These are phyloP conservation scores for Begonia loranthoides DNA, from an alignment of 306 rosid genomes.

Conservation along the genomic window DNA sequence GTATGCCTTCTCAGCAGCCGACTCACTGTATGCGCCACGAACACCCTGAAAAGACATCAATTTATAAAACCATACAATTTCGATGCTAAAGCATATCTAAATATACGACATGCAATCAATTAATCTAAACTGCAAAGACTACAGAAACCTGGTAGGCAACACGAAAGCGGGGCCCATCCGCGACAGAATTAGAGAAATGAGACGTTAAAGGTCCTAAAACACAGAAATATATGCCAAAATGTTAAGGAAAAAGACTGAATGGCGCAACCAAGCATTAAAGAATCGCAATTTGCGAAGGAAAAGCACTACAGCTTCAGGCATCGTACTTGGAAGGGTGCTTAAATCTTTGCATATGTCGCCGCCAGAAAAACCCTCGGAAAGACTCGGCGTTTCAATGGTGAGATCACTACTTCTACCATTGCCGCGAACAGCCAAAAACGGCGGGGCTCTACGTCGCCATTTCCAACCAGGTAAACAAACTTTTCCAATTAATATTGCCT, in stretches of 20 bases:
- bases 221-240: constrained; percentile 1
- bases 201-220: constrained; percentile 61
- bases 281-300: background rate
- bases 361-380: constrained; percentile 9
- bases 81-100: background rate
- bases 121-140: background rate
- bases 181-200: constrained; percentile 28
- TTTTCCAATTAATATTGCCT: constrained; percentile 3
- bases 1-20: constrained; percentile 86
- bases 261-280: background rate
- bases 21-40: constrained; percentile 83
- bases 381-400: constrained; percentile 20
- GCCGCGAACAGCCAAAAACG: constrained; percentile 22
- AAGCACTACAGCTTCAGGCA: background rate
- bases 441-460: constrained; percentile 19
- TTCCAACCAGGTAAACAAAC: constrained; percentile 9
- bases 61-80: constrained; percentile 1
- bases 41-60: constrained; percentile 51
- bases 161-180: constrained; percentile 60
- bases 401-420: constrained; percentile 8
- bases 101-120: background rate
- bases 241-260: background rate
- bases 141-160: constrained; percentile 77
- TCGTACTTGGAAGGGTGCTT: constrained; percentile 46
- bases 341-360: constrained; percentile 40